Evolutionary conservation across 176 grass and related monocot species (phyloP), one percentile per base, ranked within the genome.

Genomic region (Lolium multiflorum): DNA sequence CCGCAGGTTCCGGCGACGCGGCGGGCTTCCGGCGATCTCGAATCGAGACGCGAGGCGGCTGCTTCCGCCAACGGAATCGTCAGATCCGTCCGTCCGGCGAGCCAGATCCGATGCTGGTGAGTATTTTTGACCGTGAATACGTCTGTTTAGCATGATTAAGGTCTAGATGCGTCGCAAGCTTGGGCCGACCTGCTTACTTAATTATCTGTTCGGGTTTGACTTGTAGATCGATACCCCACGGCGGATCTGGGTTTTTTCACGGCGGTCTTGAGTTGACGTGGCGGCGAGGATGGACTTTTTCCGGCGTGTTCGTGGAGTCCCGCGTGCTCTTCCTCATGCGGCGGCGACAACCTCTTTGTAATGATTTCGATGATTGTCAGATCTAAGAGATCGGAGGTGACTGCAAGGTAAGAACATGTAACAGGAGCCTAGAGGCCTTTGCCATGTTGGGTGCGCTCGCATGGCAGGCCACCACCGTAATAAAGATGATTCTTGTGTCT

Each of bases 381-480:
- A 31, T 31, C 28, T 31, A 31, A 31, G 28, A 87, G 77, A 82
- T 47, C 76, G 47, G 43, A 38, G 9, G 38, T 37, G 77, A 77
- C 67, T 75, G 64, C 5, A 85, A 85, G 87, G 90, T 92, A 89
- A 89, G 91, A 5, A 20, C 39, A 54, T 88, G 81, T 91, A 84
- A 71, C 69, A 84, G 18, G 58, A 70, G 78, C 44, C 70, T 28
- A 35, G 55, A 82, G 92, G 85, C 86, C 89, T 93, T 93, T 93
- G 92, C 86, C 92, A 91, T 93, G 88, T 76, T 86, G 92, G 92
- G 92, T 93, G 92, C 89, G 92, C 92, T 93, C 92, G 86, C 89
- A 91, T 93, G 92, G 89, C 92, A 93, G 92, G 89, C 83, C 89
- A 56, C 80, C 89, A 76, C 66, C 61, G 11, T 84, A 94, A 91